A percentile compares a stretch with the other conserved stretches of the same genome.
These are phyloP conservation scores for Vachellia collinsii DNA, from an alignment of 306 rosid species.

Conservation along the genomic window DNA sequence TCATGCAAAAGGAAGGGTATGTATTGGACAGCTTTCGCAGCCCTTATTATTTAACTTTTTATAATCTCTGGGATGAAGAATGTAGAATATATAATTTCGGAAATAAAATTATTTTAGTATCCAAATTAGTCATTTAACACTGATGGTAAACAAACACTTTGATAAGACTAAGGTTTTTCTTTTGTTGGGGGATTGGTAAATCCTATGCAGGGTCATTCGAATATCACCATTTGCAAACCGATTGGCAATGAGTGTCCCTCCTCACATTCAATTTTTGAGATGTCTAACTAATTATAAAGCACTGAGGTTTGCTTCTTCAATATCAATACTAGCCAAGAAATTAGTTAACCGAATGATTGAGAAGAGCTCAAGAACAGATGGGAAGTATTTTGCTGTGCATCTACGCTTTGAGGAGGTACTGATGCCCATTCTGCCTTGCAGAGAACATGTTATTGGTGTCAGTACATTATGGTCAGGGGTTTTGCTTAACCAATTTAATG, in stretches of 20 bases:
- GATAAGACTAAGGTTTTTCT: constrained; percentile 14
- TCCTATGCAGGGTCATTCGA: constrained; percentile 74
- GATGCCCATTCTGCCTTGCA: constrained; percentile 33
- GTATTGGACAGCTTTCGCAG: constrained; percentile 33
- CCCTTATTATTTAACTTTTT: constrained; percentile 27
- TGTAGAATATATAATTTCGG: not conserved
- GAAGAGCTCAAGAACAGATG: constrained; percentile 73
- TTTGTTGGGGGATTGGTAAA: constrained; percentile 4
- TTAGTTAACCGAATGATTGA: constrained; percentile 71
- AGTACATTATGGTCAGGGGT: constrained; percentile 3
- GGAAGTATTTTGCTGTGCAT: constrained; percentile 83
- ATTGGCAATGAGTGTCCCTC: constrained; percentile 92
- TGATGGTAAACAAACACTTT: constrained; percentile 10
- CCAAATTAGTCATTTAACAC: constrained; percentile 20
- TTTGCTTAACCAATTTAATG: constrained; percentile 15
- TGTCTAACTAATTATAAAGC: constrained; percentile 92
- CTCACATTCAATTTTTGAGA: constrained; percentile 83
- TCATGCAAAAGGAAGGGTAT: constrained; percentile 82
- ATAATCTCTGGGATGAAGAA: not conserved
- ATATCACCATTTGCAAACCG: constrained; percentile 95
- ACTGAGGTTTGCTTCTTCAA: constrained; percentile 76
- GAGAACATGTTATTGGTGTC: constrained; percentile 25
- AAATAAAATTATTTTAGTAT: not conserved
- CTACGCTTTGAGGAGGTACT: constrained; percentile 98
- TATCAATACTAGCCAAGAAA: constrained; percentile 68